Evolutionary conservation across 2,329 filamentous ascomycete species (phyloP).

Genomic region (Rutstroemia sp.): DNA sequence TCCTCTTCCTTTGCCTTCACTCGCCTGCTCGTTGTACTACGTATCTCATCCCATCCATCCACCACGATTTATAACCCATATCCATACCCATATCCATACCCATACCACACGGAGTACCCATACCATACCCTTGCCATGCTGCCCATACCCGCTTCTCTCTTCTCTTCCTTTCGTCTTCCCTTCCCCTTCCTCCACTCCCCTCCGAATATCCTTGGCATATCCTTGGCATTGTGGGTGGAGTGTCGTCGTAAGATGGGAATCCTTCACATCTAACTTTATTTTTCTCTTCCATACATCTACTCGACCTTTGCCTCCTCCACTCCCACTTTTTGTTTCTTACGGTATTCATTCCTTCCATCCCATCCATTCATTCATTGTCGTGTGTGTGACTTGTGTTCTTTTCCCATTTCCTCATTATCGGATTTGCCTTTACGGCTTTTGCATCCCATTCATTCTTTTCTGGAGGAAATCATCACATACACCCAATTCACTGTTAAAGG

Average conservation of each 20-base stretch:
- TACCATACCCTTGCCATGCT: too few relatives aligned
- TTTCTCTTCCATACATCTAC: not conserved
- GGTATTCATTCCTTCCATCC: not conserved
- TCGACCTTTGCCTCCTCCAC: not conserved
- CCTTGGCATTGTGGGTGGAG: slow-evolving; percentile 4
- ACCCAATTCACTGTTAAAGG: too few relatives aligned
- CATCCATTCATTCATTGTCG: not conserved
- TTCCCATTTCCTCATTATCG: not conserved
- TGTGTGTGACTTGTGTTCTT: not conserved
- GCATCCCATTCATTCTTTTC: not conserved
- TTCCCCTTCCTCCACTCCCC: not conserved
- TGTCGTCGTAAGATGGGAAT: not conserved
- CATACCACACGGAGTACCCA: too few relatives aligned
- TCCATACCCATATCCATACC: too few relatives aligned
- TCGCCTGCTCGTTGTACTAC: too few relatives aligned
- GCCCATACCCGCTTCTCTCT: too few relatives aligned
- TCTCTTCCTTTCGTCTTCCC: too few relatives aligned
- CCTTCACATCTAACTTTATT: not conserved
- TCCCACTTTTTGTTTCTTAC: not conserved
- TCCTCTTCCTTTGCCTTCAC: too few relatives aligned
- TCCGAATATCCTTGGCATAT: slow-evolving; percentile 2
- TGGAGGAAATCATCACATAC: not conserved
- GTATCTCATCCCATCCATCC: too few relatives aligned
- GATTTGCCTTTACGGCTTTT: not conserved
- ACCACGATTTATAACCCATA: too few relatives aligned